These are phyloP conservation scores for Erythrobasidium hasegawianum DNA, from an alignment of 1,284 basidiomycete species.

Conservation along the genomic window DNA sequence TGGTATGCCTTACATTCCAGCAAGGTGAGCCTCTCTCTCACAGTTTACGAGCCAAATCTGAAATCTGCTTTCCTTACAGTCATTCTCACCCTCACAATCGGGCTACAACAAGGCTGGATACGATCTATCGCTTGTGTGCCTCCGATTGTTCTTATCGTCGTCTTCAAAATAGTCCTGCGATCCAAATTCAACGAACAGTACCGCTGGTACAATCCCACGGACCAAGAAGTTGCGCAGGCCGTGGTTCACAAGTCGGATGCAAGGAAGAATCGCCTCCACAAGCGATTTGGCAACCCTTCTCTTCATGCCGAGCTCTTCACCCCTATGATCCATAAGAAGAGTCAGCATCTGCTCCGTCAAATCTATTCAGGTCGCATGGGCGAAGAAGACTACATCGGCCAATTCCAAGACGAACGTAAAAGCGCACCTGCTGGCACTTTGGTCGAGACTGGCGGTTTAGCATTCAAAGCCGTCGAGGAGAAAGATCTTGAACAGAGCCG, in stretches of 20 bases:
- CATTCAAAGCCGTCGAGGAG: slow-evolving; percentile 50
- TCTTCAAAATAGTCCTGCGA: slow-evolving; percentile 77
- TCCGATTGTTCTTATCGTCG: slow-evolving; percentile 56
- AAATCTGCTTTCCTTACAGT: too few species aligned
- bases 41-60: too few species aligned
- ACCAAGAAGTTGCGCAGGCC: slow-evolving; percentile 63
- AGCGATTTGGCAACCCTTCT: slow-evolving; percentile 80
- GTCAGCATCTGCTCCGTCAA: slow-evolving; percentile 68
- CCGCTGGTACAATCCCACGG: slow-evolving; percentile 62
- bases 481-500: slow-evolving; percentile 44
- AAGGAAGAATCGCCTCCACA: slow-evolving; percentile 65
- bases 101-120: slow-evolving; percentile 70
- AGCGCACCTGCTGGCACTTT: slow-evolving; percentile 54
- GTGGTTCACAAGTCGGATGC: slow-evolving; percentile 69
- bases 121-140: slow-evolving; percentile 49
- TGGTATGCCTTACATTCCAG: slow-evolving; percentile 72
- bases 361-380: slow-evolving; percentile 57
- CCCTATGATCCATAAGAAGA: slow-evolving; percentile 78
- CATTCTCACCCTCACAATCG: slow-evolving; percentile 55
- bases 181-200: slow-evolving; percentile 66
- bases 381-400: slow-evolving; percentile 61
- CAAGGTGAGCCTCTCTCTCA: slow-evolving; percentile 56
- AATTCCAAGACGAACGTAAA: slow-evolving; percentile 69
- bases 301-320: slow-evolving; percentile 71
- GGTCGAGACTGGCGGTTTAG: slow-evolving; percentile 58